Conservation (phyloP, 75 land plant species). For the Cunninghamia lanceolata region DNA sequence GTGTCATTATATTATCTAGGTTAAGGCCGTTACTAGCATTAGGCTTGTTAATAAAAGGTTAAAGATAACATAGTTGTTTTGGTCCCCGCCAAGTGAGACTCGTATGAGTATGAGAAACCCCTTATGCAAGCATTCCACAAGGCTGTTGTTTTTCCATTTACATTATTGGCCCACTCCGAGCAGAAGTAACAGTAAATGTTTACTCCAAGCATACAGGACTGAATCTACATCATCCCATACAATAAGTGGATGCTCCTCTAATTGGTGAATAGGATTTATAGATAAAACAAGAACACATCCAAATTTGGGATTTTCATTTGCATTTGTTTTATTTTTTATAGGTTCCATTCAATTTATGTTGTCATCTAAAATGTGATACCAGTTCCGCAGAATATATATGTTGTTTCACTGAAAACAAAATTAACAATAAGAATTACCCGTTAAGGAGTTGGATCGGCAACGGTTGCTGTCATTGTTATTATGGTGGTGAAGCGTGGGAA, state of each 20-base stretch:
- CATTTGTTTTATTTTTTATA: not conserved
- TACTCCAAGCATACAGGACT: not conserved
- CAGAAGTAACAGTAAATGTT: not conserved
- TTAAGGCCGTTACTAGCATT: not conserved
- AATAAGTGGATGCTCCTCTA: not conserved
- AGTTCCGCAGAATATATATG: not conserved
- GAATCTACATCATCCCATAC: not conserved
- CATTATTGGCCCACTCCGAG: too few relatives aligned
- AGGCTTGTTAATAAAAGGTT: too few relatives aligned
- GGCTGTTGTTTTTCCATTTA: too few relatives aligned
- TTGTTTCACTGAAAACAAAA: not conserved
- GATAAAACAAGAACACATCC: not conserved
- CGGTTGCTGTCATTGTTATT: too few relatives aligned
- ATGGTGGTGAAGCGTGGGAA: too few relatives aligned
- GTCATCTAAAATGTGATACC: not conserved
- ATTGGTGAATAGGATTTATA: too few relatives aligned
- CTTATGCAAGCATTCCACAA: too few relatives aligned
- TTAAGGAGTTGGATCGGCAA: too few relatives aligned
- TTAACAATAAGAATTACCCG: not conserved
- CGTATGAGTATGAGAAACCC: too few relatives aligned
- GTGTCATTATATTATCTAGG: not conserved
- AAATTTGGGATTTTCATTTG: not conserved
- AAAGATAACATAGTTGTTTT: too few relatives aligned
- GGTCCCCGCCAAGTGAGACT: too few relatives aligned
- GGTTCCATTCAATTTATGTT: not conserved